A percentile compares a stretch with the other conserved stretches of the same genome.
phyloP scores from a whole-genome alignment of 768 basidiomycete species.

The Gyrodon lividus region DNA sequence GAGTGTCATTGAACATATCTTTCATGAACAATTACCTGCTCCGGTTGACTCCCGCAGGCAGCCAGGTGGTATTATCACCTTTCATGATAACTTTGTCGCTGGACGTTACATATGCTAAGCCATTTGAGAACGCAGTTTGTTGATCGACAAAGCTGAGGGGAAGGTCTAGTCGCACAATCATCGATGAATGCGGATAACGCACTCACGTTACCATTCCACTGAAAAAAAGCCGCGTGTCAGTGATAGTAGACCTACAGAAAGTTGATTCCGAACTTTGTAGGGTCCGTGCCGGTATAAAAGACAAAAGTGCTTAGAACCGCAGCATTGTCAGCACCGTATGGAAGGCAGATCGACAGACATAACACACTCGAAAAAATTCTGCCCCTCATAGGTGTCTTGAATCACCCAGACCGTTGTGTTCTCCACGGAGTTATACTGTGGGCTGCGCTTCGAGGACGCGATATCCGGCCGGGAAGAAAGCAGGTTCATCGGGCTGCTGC shows the following conservation, averaged over 20 bases:
- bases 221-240: constrained; percentile 13
- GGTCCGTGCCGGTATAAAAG: constrained; percentile 63
- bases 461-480: constrained; percentile 4
- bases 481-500: background rate
- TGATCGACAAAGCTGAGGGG: constrained; percentile 58
- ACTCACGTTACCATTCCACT: constrained; percentile 74
- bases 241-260: constrained; percentile 11
- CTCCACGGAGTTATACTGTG: constrained; percentile 2
- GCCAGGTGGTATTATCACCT: constrained; percentile 63
- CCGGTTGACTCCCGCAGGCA: constrained; percentile 53
- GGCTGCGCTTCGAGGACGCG: constrained; percentile 14
- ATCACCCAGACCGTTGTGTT: constrained; percentile 61
- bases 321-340: constrained; percentile 4
- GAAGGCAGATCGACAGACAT: constrained; percentile 4
- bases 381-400: constrained; percentile 64
- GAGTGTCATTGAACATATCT: background rate
- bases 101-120: constrained; percentile 56
- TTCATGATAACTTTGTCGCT: constrained; percentile 71
- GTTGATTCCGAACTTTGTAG: constrained; percentile 49
- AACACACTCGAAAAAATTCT: constrained; percentile 68
- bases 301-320: constrained; percentile 45
- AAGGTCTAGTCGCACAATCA: constrained; percentile 13
- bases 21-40: constrained; percentile 46
- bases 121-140: constrained; percentile 48
- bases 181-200: background rate